Evolutionary conservation across 306 rosid species (phyloP).

Genomic region (Vachellia pachyceras): DNA sequence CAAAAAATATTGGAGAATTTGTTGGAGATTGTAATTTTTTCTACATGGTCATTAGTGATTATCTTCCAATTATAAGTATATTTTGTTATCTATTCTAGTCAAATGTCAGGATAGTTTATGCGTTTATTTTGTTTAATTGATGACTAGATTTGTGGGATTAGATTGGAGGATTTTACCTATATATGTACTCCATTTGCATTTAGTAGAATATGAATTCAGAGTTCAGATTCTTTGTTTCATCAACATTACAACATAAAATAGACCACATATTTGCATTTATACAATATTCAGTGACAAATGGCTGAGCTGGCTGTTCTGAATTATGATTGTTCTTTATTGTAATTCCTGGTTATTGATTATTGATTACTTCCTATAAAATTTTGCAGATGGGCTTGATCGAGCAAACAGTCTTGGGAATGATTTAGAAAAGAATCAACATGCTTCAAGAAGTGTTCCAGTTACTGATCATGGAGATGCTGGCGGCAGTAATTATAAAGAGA

Average conservation of each 20-base stretch:
- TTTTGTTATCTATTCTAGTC: not conserved
- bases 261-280: constrained; percentile 23
- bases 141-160: not conserved
- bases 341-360: constrained; percentile 27
- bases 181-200: not conserved
- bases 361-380: constrained; percentile 29
- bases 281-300: constrained; percentile 1
- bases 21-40: not conserved
- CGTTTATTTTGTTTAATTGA: not conserved
- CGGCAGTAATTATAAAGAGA: constrained; percentile 57
- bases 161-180: not conserved
- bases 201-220: not conserved
- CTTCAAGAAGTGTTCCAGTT: constrained; percentile 51
- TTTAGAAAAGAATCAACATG: constrained; percentile 62
- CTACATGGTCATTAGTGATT: too few relatives aligned
- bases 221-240: not conserved
- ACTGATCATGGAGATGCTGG: constrained; percentile 61
- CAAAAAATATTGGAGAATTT: not conserved
- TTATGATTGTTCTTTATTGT: constrained; percentile 4
- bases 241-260: not conserved
- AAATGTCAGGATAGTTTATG: not conserved
- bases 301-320: constrained; percentile 2
- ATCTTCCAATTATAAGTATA: not conserved
- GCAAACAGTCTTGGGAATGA: constrained; percentile 63
- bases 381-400: constrained; percentile 68